Conservation (phyloP, 495 filamentous ascomycete species). For the Darksidea phi region DNA sequence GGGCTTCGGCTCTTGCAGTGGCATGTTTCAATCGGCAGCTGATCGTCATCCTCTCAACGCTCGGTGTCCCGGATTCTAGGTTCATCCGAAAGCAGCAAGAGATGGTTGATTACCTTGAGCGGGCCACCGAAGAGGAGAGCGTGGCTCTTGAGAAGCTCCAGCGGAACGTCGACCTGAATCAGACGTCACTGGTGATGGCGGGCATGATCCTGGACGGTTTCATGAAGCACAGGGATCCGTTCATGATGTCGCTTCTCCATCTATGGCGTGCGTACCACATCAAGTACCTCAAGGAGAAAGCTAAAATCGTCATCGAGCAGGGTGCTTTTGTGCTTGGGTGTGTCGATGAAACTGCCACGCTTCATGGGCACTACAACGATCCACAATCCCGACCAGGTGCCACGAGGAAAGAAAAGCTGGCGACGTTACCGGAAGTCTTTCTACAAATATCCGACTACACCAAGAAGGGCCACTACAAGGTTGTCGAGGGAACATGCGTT, state of each 20-base stretch:
- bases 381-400: slow-evolving; percentile 15
- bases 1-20: slow-evolving; percentile 67
- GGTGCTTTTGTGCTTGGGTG: slow-evolving; percentile 89
- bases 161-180: slow-evolving; percentile 80
- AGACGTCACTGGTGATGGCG: slow-evolving; percentile 70
- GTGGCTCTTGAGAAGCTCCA: slow-evolving; percentile 65
- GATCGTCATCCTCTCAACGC: slow-evolving; percentile 74
- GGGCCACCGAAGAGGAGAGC: slow-evolving; percentile 62
- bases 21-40: slow-evolving; percentile 87
- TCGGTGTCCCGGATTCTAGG: slow-evolving; percentile 66
- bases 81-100: slow-evolving; percentile 65
- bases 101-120: slow-evolving; percentile 63
- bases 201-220: slow-evolving; percentile 78
- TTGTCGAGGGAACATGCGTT: slow-evolving; percentile 77
- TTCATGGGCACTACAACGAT: slow-evolving; percentile 65
- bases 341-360: slow-evolving; percentile 74
- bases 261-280: slow-evolving; percentile 42
- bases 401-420: slow-evolving; percentile 35
- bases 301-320: slow-evolving; percentile 74
- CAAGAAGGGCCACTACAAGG: slow-evolving; percentile 52
- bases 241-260: slow-evolving; percentile 63
- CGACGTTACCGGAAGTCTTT: slow-evolving; percentile 80
- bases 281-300: slow-evolving; percentile 80
- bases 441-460: slow-evolving; percentile 66
- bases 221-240: slow-evolving; percentile 72